Base-by-base conservation (phyloP, 441 rosid genomes). In the Euphorbia corollata region DNA sequence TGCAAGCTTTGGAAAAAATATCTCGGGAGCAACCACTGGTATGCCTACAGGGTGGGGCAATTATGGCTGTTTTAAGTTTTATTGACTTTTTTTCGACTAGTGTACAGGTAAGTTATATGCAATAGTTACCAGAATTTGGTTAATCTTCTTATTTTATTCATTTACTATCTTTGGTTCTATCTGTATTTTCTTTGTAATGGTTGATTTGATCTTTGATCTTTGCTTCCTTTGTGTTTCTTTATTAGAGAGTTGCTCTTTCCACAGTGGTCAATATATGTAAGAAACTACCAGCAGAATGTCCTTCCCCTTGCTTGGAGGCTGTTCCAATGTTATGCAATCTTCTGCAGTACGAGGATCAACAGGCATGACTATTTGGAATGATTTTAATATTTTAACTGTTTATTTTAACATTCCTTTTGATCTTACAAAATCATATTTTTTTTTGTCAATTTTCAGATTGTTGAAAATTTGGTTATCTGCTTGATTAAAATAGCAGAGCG, bases 1-100 rank as follows among this genome's bases (percentile, higher is more conserved):
- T 95, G 85, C 97, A 95, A 91, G 98, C 99, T 71, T 79, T 95
- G 85, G 96, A 87, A 83, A 95, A 95, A 85, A 87, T 95, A 67
- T 91, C 99, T 36, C 86, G 84, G 53, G 95, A 90, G 71, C 89
- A 95, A 76, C 97, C 99, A 22, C 87, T 77, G 51, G 83, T 90
- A 15, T 95, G 98, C 79, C 79, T 95, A 76, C 85, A 90, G 77
- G 93, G 90, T 69, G 99, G 97, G 75, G 96, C 97, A 34, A 84
- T 90, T 47, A 81, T 83, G 92, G 96, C 99, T 69, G 96, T 83
- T 77, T 81, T 95, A 59, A 82, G 79, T 67, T 84, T 75, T 77
- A 82, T 95, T 66, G 99, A 91, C 67, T 95, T 95, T 82, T 87
- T 95, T 75, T 83, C 97, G 7, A 92, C 94, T 9, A 91, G 95